A percentile compares a stretch with the other conserved stretches of the same genome.
These are phyloP conservation scores for Nannizziopsis arthrosporioides DNA, from an alignment of 2,329 filamentous ascomycete species.

Conservation along the genomic window DNA sequence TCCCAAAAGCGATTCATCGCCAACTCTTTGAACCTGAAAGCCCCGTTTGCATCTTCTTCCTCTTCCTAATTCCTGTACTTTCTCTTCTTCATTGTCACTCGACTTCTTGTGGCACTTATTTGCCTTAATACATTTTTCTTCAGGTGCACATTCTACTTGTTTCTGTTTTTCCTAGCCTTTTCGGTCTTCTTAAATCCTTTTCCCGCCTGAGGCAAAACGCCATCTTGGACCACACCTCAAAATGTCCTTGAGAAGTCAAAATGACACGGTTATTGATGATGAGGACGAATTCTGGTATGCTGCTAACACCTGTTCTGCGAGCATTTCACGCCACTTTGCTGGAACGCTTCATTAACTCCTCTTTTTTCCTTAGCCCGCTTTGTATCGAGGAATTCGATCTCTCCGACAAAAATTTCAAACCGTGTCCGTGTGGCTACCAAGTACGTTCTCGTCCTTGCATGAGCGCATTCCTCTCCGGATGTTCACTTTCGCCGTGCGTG, in stretches of 20 bases:
- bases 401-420: slow-evolving; percentile 90
- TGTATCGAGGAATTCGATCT: slow-evolving; percentile 99
- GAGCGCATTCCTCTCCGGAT: not conserved
- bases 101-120: slow-evolving; percentile 8
- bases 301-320: not conserved
- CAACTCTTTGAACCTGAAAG: not conserved
- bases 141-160: not conserved
- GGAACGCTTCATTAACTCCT: not conserved
- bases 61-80: slow-evolving; percentile 12
- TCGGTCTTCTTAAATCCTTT: slow-evolving; percentile 5
- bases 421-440: slow-evolving; percentile 96
- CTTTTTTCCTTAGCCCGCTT: slow-evolving; percentile 55
- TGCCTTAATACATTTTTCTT: slow-evolving; percentile 5
- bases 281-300: slow-evolving; percentile 40
- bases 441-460: slow-evolving; percentile 40
- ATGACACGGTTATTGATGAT: slow-evolving; percentile 40
- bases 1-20: slow-evolving; percentile 2
- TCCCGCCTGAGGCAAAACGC: not conserved
- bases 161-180: slow-evolving; percentile 5
- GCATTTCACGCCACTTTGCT: not conserved
- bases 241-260: slow-evolving; percentile 37
- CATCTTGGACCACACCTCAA: slow-evolving; percentile 6
- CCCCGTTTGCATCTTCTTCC: slow-evolving; percentile 9
- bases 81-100: slow-evolving; percentile 19
- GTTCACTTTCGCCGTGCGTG: not conserved